phyloP scores from a whole-genome alignment of 108 stramenopile species.

The Mediolabrus comicus region DNA sequence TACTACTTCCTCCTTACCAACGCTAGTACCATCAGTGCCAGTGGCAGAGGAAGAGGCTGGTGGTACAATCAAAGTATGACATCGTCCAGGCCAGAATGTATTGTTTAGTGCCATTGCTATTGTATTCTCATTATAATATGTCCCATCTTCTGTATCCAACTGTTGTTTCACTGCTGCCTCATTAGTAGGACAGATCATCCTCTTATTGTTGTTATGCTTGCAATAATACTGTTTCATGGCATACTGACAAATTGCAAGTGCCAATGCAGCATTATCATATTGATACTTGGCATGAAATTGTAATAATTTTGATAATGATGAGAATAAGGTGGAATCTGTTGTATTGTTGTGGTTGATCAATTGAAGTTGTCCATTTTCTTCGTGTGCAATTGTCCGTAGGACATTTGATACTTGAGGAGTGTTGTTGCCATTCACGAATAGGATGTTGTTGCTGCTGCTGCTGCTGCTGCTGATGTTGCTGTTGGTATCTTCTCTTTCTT shows the following conservation, averaged over 20 bases:
- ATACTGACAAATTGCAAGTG: conserved; percentile 57
- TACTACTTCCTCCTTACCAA: neutral
- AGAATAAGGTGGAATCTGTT: too few species aligned
- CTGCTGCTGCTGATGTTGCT: conserved; percentile 13
- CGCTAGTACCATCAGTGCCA: too few species aligned
- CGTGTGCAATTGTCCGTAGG: neutral
- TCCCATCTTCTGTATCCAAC: too few species aligned
- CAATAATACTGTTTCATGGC: neutral
- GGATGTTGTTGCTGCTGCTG: conserved; percentile 15
- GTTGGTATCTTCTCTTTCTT: neutral
- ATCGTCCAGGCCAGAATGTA: conserved; percentile 79
- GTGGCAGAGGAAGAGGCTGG: neutral
- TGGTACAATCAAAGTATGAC: conserved; percentile 51
- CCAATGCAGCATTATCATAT: conserved; percentile 73
- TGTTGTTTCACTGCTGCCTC: too few species aligned
- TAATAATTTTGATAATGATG: conserved; percentile 33
- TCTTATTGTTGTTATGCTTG: neutral
- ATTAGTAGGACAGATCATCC: too few species aligned
- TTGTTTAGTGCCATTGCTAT: conserved; percentile 44
- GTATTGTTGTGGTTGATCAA: too few species aligned
- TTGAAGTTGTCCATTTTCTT: neutral
- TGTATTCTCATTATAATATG: too few species aligned
- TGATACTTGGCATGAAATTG: conserved; percentile 71
- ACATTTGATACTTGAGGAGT: neutral
- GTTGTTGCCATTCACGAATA: neutral